Base-by-base conservation (phyloP, 176 grass and related monocot genomes). In the Otatea glauca region DNA sequence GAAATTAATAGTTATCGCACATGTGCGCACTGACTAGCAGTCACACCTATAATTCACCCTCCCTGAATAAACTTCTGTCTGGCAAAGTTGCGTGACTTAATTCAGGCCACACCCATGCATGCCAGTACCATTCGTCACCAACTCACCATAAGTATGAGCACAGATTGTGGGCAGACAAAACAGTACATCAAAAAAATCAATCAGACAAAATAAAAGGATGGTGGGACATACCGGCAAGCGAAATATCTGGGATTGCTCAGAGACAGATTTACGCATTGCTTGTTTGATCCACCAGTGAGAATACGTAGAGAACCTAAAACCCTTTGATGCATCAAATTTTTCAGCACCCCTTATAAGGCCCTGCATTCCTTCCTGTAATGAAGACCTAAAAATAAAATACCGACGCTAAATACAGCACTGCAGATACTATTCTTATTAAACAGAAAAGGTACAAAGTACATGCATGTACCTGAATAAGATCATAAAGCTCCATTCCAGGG, bases 251-350 rank as follows among this genome's bases (percentile, higher is more conserved):
- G 93, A 89, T 81, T 91, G 88, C 69, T 93, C 91, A 6, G 86
- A 89, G 29, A 91, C 89, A 62, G 83, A 95, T 64, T 88, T 98
- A 15, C 93, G 83, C 55, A 98, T 91, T 83, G 93, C 82, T 86
- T 98, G 96, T 81, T 89, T 98, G 80, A 98, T 98, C 96, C 96
- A 98, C 96, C 96, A 98, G 76, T 95, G 91, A 56, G 93, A 91
- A 87, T 98, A 98, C 13, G 96, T 98, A 11, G 96, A 98, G 74
- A 98, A 96, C 50, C 92, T 92, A 71, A 98, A 98, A 82, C 96
- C 96, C 88, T 92, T 98, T 0, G 91, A 89, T 66, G 81, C 93
- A 76, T 98, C 93, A 87, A 98, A 98, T 59, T 94, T 98, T 86
- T 98, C 96, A 38, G 87, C 88, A 34, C 85, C 93, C 43, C 83